These are phyloP conservation scores for Mycosphaerelloides madeirae DNA, from an alignment of 2,329 filamentous ascomycete species.

Conservation along the genomic window DNA sequence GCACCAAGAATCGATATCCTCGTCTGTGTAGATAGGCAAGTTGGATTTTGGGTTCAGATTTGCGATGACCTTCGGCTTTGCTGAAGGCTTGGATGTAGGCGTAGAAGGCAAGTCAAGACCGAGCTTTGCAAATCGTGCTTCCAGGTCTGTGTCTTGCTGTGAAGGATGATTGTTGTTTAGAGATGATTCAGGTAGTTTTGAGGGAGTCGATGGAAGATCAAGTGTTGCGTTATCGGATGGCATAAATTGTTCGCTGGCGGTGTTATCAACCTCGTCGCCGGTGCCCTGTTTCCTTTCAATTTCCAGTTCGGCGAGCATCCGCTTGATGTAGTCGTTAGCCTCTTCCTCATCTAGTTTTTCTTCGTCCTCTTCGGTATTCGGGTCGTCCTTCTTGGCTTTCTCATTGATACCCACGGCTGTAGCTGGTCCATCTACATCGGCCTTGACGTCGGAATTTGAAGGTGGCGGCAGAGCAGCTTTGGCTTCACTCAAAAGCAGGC, in stretches of 20 bases:
- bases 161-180: constrained; percentile 23
- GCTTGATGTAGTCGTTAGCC: constrained; percentile 44
- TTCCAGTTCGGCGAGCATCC: constrained; percentile 44
- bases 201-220: constrained; percentile 31
- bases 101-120: constrained; percentile 44
- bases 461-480: constrained; percentile 35
- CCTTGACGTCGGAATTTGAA: constrained; percentile 14
- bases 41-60: constrained; percentile 28
- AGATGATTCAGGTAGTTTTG: constrained; percentile 17
- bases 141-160: constrained; percentile 42
- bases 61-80: constrained; percentile 21
- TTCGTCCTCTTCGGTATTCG: constrained; percentile 14
- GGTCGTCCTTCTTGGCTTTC: constrained; percentile 2
- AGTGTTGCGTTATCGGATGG: constrained; percentile 5
- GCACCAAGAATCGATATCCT: constrained; percentile 73
- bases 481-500: constrained; percentile 39
- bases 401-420: neutral
- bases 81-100: constrained; percentile 41
- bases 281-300: constrained; percentile 39
- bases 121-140: constrained; percentile 43
- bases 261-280: constrained; percentile 9
- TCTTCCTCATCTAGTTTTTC: constrained; percentile 35
- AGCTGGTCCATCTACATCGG: constrained; percentile 13
- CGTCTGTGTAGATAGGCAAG: constrained; percentile 53
- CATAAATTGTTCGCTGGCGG: constrained; percentile 9